Evolutionary conservation across 1,284 basidiomycete genomes (phyloP).

Genomic region (Ustilago esculenta): DNA sequence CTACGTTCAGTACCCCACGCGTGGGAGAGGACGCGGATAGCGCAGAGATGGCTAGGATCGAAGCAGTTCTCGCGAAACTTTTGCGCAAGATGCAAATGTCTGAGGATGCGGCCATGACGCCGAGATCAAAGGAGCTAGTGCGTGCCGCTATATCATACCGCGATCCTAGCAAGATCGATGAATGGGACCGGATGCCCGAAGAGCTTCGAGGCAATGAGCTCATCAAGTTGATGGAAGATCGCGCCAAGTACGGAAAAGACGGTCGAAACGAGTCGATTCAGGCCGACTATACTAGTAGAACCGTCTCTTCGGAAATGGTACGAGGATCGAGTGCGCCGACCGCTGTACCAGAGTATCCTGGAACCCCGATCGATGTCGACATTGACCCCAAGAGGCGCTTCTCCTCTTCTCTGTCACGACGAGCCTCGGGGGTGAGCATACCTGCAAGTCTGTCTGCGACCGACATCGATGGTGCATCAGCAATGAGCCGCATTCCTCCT

Average conservation of each 20-base stretch:
- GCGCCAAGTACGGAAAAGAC: constrained; percentile 33
- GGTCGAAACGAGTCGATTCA: constrained; percentile 42
- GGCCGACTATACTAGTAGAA: constrained; percentile 10
- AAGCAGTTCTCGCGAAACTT: constrained; percentile 40
- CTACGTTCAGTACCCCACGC: constrained; percentile 7
- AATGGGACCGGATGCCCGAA: constrained; percentile 39
- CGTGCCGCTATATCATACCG: constrained; percentile 18
- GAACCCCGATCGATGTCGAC: constrained; percentile 11
- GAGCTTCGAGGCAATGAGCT: constrained; percentile 38
- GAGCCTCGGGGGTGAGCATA: constrained; percentile 31
- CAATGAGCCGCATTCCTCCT: constrained; percentile 47
- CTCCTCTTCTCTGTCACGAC: constrained; percentile 26
- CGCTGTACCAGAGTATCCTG: constrained; percentile 1
- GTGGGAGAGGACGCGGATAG: constrained; percentile 11
- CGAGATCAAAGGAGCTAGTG: constrained; percentile 23
- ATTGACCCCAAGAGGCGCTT: constrained; percentile 18
- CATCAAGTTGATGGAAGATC: constrained; percentile 40
- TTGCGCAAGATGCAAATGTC: constrained; percentile 39
- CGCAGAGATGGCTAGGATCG: constrained; percentile 38
- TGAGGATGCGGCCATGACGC: constrained; percentile 27
- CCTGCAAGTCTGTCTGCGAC: constrained; percentile 20
- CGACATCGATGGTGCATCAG: constrained; percentile 20
- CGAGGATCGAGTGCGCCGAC: constrained; percentile 23
- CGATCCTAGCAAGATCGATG: constrained; percentile 24
- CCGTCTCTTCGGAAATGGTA: constrained; percentile 20